Evolutionary conservation across 1,284 basidiomycete genomes (phyloP).

Genomic region (Leccinum griseonigrum): DNA sequence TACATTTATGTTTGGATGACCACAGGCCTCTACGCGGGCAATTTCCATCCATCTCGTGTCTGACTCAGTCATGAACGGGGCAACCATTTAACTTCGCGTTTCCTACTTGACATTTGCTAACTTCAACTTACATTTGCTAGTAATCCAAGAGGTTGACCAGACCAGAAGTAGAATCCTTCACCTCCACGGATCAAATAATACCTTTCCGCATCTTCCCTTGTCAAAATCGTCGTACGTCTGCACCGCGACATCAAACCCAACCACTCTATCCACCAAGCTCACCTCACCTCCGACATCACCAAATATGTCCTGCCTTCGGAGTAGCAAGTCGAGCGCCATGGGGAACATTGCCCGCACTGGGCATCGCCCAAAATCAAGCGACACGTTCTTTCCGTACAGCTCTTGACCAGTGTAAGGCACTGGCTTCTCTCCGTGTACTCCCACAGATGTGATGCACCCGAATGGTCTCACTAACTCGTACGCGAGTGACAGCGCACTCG

Average conservation of each 20-base stretch:
- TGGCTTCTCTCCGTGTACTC: constrained; percentile 59
- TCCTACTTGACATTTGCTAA: neutral
- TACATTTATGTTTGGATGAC: neutral
- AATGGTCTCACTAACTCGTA: constrained; percentile 79
- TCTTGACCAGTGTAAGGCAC: constrained; percentile 62
- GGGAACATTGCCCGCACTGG: constrained; percentile 81
- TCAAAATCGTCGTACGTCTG: constrained; percentile 66
- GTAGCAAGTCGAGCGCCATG: constrained; percentile 67
- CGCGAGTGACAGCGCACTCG: constrained; percentile 66
- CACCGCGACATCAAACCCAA: constrained; percentile 52
- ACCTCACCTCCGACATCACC: constrained; percentile 55
- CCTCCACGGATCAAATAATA: constrained; percentile 35
- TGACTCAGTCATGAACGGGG: neutral
- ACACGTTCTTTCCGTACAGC: constrained; percentile 82
- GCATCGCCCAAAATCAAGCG: constrained; percentile 83
- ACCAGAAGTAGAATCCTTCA: neutral
- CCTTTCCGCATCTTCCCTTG: constrained; percentile 67
- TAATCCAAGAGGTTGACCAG: neutral
- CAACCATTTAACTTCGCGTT: neutral
- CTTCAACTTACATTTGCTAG: neutral
- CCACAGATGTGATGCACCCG: constrained; percentile 78
- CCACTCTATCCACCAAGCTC: constrained; percentile 64
- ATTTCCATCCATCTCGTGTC: neutral
- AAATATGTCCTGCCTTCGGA: constrained; percentile 68
- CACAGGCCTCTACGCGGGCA: neutral